A percentile compares a stretch with the other conserved stretches of the same genome.
phyloP scores from a whole-genome alignment of 129 eudicot genomes.

The Flaveria ramosissima region DNA sequence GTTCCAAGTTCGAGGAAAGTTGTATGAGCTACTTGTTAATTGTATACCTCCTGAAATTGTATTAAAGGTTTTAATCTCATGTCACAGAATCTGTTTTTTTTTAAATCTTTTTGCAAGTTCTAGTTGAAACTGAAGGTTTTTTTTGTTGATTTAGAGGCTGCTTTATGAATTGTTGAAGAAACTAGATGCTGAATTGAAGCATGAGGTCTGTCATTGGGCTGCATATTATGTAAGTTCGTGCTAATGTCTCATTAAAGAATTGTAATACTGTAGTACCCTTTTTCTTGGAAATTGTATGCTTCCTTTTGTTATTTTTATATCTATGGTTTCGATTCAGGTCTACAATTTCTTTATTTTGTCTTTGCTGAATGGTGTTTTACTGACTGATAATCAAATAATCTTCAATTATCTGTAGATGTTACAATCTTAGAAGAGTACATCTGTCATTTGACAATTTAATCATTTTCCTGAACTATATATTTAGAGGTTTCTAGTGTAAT shows the following conservation, averaged over 20 bases:
- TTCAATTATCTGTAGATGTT: not conserved
- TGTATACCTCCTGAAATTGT: constrained; percentile 93
- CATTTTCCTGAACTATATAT: not conserved
- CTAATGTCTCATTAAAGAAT: constrained; percentile 15
- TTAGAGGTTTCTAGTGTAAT: constrained; percentile 3
- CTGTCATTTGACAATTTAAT: not conserved
- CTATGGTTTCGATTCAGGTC: not conserved
- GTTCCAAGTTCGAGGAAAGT: constrained; percentile 91
- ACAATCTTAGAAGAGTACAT: not conserved
- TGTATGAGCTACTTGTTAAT: constrained; percentile 81
- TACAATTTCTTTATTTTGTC: not conserved
- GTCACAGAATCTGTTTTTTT: not conserved
- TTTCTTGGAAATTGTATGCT: not conserved
- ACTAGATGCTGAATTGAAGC: constrained; percentile 86
- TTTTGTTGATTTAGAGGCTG: constrained; percentile 65
- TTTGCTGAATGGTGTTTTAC: not conserved
- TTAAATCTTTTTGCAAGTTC: not conserved
- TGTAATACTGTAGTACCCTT: not conserved
- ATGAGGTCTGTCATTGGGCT: constrained; percentile 97
- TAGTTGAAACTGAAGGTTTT: constrained; percentile 24
- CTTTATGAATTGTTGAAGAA: constrained; percentile 87
- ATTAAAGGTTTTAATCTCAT: constrained; percentile 53
- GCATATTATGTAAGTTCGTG: constrained; percentile 87
- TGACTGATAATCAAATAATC: not conserved
- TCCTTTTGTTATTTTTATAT: not conserved